phyloP scores from a whole-genome alignment of 768 basidiomycete species.

The Tricholomella constricta region DNA sequence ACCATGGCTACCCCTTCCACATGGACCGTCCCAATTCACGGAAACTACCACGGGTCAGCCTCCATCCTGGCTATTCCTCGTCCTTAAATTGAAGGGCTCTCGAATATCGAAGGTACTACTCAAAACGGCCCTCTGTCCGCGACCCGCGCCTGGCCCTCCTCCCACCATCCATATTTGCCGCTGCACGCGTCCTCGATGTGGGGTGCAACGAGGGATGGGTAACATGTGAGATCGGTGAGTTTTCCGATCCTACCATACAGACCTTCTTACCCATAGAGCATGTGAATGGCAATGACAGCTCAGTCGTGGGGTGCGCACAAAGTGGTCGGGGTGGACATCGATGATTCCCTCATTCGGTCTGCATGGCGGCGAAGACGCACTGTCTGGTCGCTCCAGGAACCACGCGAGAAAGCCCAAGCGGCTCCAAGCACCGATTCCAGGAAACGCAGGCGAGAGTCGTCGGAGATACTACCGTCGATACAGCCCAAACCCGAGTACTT shows the following conservation, averaged over 20 bases:
- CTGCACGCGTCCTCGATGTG: constrained; percentile 71
- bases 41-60: constrained; percentile 74
- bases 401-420: constrained; percentile 19
- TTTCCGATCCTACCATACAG: not conserved
- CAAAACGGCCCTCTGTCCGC: constrained; percentile 59
- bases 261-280: not conserved
- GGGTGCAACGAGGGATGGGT: constrained; percentile 90
- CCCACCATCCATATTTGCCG: constrained; percentile 51
- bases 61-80: not conserved
- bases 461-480: not conserved
- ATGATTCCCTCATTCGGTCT: constrained; percentile 66
- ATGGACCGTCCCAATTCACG: constrained; percentile 47
- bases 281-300: constrained; percentile 40
- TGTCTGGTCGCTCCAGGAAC: constrained; percentile 70
- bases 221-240: constrained; percentile 80
- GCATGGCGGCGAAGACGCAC: constrained; percentile 75
- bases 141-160: constrained; percentile 72
- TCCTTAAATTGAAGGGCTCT: constrained; percentile 3
- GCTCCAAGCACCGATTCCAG: not conserved
- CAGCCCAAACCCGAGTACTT: constrained; percentile 54
- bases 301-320: constrained; percentile 62
- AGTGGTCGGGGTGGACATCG: constrained; percentile 86
- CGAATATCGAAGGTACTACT: constrained; percentile 60
- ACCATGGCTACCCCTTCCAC: constrained; percentile 2
- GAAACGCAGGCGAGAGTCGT: constrained; percentile 27